Evolutionary conservation across 2,329 filamentous ascomycete genomes (phyloP), one percentile per base, ranked within the genome.

Genomic region (Colletotrichum sp.): DNA sequence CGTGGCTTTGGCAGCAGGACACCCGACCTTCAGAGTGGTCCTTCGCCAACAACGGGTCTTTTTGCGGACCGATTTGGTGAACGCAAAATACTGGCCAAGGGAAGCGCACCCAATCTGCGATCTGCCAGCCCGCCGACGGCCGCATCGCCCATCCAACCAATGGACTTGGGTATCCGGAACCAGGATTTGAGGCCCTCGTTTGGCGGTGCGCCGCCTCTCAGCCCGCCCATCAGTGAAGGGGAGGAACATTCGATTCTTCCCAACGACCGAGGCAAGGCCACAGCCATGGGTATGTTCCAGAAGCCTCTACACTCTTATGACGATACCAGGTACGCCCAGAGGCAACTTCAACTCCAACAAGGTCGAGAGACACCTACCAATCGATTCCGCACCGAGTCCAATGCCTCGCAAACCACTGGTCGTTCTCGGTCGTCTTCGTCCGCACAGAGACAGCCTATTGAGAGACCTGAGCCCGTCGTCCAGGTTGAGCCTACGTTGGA

Each of bases 241-340:
- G 94, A 93, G 32, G 94, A 96, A n/a, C 86, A 89, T 18, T 85
- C 90, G 2, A 83, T 90, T 1, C 88, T 98, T 16, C 93, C 94
- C 0, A 92, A 93, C 77, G 96, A 98, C 79, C 88, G 92, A 63
- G 95, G 94, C 67, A 98, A 97, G 82, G 94, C 95, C 7, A 98
- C 95, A 0, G 94, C 95, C 1, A 85, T 88, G 80, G 88, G 88
- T 24, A 85, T 90, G 28, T 89, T 90, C 75, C 94, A 94, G 78
- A 95, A 95, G 81, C 94, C 96, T 2, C 86, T 87, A 3, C 91
- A 93, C 67, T 91, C 92, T 9, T 98, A 97, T 79, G 95, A 98
- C 80, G 96, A 98, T 81, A 92, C 93, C 24, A 94, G 95, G 80
- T 98, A 95, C 80, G 91, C 94, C 7, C 94, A 98, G 81, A 92